Base-by-base conservation (phyloP, 345 rosid species). In the Rubroshorea leprosula region DNA sequence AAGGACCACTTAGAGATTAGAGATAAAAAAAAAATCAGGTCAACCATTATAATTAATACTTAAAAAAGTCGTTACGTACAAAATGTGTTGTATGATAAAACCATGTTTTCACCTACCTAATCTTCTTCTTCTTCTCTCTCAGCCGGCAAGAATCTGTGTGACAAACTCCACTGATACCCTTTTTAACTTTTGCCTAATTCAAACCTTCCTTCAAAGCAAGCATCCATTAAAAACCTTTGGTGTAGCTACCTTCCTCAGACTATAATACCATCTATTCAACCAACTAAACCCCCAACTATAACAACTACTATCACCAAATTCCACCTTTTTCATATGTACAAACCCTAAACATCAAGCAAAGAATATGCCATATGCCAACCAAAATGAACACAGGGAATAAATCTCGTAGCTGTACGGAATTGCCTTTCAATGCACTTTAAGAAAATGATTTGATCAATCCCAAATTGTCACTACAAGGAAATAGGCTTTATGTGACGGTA, bases 401-500 rank as follows among this genome's bases (percentile, higher is more conserved):
- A 35, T n/a, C n/a, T n/a, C n/a, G n/a, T n/a, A n/a, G n/a, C n/a
- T n/a, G n/a, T n/a, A n/a, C n/a, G n/a, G n/a, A n/a, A n/a, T n/a
- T 29, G 35, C 8, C 35, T 9, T 9, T 13, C 9, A 6, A 6
- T 18, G 51, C 39, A 29, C 58, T 64, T 76, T 62, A 93, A 58
- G 97, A 89, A 69, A 73, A 69, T 23, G 95, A 93, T 74, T 76
- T 79, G 74, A 85, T n/a, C n/a, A n/a, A n/a, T n/a, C n/a, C n/a
- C n/a, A n/a, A n/a, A n/a, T n/a, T n/a, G n/a, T n/a, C n/a, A n/a
- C n/a, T n/a, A n/a, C n/a, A n/a, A n/a, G n/a, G n/a, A n/a, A n/a
- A n/a, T n/a, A n/a, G n/a, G n/a, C n/a, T n/a, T n/a, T n/a, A n/a
- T n/a, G n/a, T n/a, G n/a, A n/a, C n/a, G n/a, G n/a, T n/a, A n/a